phyloP scores from a whole-genome alignment of 2,329 filamentous ascomycete species.

The Phialocephala subalpina region DNA sequence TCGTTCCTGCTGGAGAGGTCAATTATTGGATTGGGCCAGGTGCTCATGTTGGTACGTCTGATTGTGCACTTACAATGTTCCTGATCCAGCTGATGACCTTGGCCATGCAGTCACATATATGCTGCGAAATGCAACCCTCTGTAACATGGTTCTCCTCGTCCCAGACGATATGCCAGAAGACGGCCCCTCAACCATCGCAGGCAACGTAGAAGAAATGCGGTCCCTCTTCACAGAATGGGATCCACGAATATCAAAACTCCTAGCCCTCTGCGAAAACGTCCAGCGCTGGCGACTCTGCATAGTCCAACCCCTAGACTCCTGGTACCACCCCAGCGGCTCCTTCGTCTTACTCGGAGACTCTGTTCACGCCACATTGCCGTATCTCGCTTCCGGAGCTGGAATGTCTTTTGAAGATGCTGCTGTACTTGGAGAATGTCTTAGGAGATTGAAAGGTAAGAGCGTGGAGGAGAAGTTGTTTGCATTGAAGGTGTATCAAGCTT shows the following conservation, averaged over 20 bases:
- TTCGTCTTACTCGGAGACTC: constrained; percentile 6
- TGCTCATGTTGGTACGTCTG: constrained; percentile 9
- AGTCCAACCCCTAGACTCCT: not conserved
- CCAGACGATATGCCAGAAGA: constrained; percentile 10
- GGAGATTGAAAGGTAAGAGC: not conserved
- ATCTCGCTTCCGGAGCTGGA: constrained; percentile 5
- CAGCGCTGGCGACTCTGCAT: constrained; percentile 2
- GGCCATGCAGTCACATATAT: constrained; percentile 9
- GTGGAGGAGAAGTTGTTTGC: constrained; percentile 2
- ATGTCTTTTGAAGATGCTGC: constrained; percentile 9
- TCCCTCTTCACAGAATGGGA: constrained; percentile 7
- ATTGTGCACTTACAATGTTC: too few species aligned
- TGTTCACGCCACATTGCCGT: constrained; percentile 6
- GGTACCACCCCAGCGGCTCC: not conserved
- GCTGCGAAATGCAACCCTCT: not conserved
- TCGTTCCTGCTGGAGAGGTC: not conserved
- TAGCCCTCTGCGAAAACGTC: not conserved
- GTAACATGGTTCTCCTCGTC: constrained; percentile 7
- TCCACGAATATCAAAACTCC: constrained; percentile 1
- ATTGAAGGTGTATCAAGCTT: constrained; percentile 5
- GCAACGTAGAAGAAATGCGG: constrained; percentile 6
- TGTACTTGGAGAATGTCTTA: constrained; percentile 1
- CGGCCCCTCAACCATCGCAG: not conserved
- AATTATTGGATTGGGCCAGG: constrained; percentile 4
- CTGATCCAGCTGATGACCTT: not conserved